Percentiles rank a stretch among this genome's conserved stretches.
Conservation (phyloP, 768 basidiomycete genomes). For the Boletus subcaerulescens region DNA sequence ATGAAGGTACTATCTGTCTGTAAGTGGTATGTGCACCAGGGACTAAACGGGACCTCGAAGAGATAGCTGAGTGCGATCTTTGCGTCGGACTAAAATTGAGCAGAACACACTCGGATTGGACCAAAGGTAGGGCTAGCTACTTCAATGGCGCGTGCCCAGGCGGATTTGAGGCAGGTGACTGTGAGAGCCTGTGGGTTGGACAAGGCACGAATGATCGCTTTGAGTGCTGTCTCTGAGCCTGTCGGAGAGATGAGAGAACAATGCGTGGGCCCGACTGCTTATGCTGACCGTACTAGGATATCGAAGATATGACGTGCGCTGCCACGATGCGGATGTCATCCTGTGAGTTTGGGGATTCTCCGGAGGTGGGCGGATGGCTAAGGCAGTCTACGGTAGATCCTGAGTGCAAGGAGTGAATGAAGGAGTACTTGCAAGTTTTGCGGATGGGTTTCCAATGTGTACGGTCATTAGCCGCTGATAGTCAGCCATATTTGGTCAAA, state of each 20-base stretch:
- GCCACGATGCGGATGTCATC: conserved; percentile 67
- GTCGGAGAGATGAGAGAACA: neutral
- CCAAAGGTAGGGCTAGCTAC: conserved; percentile 67
- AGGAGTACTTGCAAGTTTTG: conserved; percentile 57
- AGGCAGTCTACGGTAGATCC: conserved; percentile 40
- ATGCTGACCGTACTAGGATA: conserved; percentile 64
- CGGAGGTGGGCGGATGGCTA: conserved; percentile 37
- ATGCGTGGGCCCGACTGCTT: conserved; percentile 28
- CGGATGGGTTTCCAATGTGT: conserved; percentile 69
- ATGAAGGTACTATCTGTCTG: too few relatives aligned
- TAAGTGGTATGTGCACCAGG: too few relatives aligned
- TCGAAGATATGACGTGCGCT: conserved; percentile 69
- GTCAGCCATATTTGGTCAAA: too few relatives aligned
- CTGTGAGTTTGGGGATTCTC: conserved; percentile 36
- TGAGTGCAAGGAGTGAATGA: conserved; percentile 40
- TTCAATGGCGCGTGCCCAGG: conserved; percentile 61
- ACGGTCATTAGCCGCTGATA: conserved; percentile 74
- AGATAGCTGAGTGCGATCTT: conserved; percentile 55
- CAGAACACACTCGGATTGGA: conserved; percentile 48
- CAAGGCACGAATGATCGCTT: conserved; percentile 61
- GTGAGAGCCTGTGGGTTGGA: conserved; percentile 39
- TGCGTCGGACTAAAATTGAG: conserved; percentile 48
- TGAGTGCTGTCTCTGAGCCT: conserved; percentile 63
- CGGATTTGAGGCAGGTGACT: conserved; percentile 43
- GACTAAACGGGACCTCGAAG: conserved; percentile 46